Evolutionary conservation across 148 eudicot species (phyloP).

Genomic region (Fallopia convolvulus): DNA sequence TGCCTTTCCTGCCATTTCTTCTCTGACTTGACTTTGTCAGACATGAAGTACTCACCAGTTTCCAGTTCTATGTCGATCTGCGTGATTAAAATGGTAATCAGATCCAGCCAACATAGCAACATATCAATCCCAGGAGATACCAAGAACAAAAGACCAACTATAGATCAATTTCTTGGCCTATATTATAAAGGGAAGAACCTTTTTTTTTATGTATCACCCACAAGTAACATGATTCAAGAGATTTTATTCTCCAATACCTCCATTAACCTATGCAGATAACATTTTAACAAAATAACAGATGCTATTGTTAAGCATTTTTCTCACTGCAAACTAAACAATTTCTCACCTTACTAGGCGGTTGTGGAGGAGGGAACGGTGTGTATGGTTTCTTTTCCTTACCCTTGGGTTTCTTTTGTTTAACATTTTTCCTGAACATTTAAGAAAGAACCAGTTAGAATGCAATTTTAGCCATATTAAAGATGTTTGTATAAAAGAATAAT

Average conservation of each 20-base stretch:
- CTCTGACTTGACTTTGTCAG: constrained; percentile 66
- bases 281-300: not conserved
- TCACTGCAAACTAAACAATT: not conserved
- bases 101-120: not conserved
- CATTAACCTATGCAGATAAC: not conserved
- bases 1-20: constrained; percentile 85
- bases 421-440: constrained; percentile 66
- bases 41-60: constrained; percentile 82
- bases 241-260: not conserved
- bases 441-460: not conserved
- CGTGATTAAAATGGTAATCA: not conserved
- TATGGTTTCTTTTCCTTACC: constrained; percentile 78
- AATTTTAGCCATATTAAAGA: not conserved
- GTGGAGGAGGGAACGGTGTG: constrained; percentile 97
- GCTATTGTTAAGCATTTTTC: not conserved
- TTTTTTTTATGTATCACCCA: not conserved
- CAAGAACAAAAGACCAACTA: not conserved
- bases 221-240: not conserved
- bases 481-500: not conserved
- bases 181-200: not conserved
- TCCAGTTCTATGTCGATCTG: constrained; percentile 78
- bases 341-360: constrained; percentile 82
- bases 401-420: constrained; percentile 80
- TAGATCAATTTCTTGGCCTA: not conserved
- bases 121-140: not conserved